Evolutionary conservation across 2,329 filamentous ascomycete species (phyloP).

Genomic region (Clonostachys chloroleuca): DNA sequence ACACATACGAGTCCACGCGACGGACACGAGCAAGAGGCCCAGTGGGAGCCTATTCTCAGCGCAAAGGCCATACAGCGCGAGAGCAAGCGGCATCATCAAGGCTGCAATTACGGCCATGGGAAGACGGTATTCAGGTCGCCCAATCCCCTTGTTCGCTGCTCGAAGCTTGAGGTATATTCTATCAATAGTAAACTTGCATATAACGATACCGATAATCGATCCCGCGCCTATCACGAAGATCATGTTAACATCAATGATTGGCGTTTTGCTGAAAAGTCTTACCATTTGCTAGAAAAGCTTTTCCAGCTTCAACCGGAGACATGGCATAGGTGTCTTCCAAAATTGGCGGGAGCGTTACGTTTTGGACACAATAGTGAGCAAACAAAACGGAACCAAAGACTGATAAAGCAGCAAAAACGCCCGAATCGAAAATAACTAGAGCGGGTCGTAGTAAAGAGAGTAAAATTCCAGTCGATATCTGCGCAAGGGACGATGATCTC

Average conservation of each 20-base stretch:
- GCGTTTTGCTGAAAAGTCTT: not conserved
- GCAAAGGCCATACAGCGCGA: slow-evolving; percentile 45
- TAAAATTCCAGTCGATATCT: slow-evolving; percentile 11
- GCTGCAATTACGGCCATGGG: slow-evolving; percentile 43
- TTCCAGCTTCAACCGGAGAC: slow-evolving; percentile 44
- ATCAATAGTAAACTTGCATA: slow-evolving; percentile 47
- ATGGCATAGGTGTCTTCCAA: slow-evolving; percentile 41
- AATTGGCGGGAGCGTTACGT: slow-evolving; percentile 47
- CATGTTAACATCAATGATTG: slow-evolving; percentile 2
- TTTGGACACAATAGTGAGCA: slow-evolving; percentile 47
- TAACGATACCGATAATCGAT: slow-evolving; percentile 36
- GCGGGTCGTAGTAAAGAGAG: slow-evolving; percentile 38
- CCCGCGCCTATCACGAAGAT: slow-evolving; percentile 33
- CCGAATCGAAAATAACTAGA: slow-evolving; percentile 40
- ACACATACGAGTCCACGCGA: slow-evolving; percentile 35
- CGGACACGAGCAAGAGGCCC: slow-evolving; percentile 35
- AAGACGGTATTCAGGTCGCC: slow-evolving; percentile 48
- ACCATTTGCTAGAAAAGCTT: slow-evolving; percentile 36
- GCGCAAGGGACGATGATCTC: too few species aligned
- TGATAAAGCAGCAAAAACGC: slow-evolving; percentile 42
- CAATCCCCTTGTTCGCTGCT: slow-evolving; percentile 19
- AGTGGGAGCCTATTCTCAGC: slow-evolving; percentile 36
- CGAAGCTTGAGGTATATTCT: slow-evolving; percentile 46
- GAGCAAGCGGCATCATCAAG: slow-evolving; percentile 35
- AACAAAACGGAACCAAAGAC: slow-evolving; percentile 42